Evolutionary conservation across 1,284 basidiomycete genomes (phyloP), one percentile per base, ranked within the genome.

Genomic region (Tylopilus orsonianus): DNA sequence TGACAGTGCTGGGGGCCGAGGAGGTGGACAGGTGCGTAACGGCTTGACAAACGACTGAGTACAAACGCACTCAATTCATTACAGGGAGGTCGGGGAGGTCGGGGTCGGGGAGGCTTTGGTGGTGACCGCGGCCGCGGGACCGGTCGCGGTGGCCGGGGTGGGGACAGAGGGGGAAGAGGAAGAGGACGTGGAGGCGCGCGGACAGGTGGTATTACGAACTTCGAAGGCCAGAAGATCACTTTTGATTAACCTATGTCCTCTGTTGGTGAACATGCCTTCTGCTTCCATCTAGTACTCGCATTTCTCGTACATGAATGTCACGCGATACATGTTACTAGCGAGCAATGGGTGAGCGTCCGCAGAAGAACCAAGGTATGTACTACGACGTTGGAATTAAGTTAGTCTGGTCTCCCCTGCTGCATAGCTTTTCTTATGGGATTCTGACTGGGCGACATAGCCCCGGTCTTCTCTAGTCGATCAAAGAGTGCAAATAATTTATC

Each of bases 401-500:
- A 54, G 13, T 54, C 57, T 45, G 64, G 52, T 57, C 71, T 78
- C 32, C 82, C 80, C 55, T 52, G 36, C 18, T 82, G 79, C 32
- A 87, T 78, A 4, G 83, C 85, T 63, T 81, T 83, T 52, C 86
- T 73, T 54, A 90, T 79, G 9, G 87, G 87, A 65, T 90, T 90
- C 57, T 85, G 81, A 38, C 70, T 72, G 19, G 80, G 71, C 13
- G 78, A 72, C 44, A 90, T 61, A 41, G 81, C 78, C 14, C 87
- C 87, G 30, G 73, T 86, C 66, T 75, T 81, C 65, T 93, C 89
- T 58, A 97, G 73, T 42, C 93, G 74, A 55, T 96, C 90, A 62
- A 97, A 97, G 16, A 97, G 74, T 20, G 87, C 83, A 62, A 96
- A 92, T 37, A 97, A 72, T 61, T 85, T 86, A 71, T 96, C 93